Conservation (phyloP, 2,329 filamentous ascomycete species). For the Acrocalymma vagum region DNA sequence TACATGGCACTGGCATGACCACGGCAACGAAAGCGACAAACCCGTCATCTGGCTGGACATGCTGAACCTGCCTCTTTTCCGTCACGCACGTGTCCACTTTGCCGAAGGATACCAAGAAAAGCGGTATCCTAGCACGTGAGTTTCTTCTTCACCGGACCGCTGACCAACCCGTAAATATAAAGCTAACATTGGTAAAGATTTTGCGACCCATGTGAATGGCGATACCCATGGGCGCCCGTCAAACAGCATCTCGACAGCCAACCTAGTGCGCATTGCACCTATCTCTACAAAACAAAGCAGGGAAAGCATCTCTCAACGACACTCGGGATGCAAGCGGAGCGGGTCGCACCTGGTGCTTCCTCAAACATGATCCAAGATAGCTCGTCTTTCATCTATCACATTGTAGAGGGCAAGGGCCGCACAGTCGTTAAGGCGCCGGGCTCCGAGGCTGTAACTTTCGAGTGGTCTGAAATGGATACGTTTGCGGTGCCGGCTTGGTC, state of each 20-base stretch:
- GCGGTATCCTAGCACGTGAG: conserved; percentile 57
- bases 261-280: conserved; percentile 32
- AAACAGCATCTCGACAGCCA: conserved; percentile 48
- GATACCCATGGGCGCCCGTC: conserved; percentile 51
- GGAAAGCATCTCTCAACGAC: conserved; percentile 53
- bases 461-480: conserved; percentile 60
- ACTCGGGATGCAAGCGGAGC: conserved; percentile 57
- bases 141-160: neutral
- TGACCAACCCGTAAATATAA: neutral
- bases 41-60: conserved; percentile 66
- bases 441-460: conserved; percentile 34
- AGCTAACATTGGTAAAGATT: conserved; percentile 54
- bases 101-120: conserved; percentile 57
- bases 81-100: conserved; percentile 60
- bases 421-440: conserved; percentile 41
- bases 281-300: conserved; percentile 45
- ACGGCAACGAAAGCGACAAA: conserved; percentile 62
- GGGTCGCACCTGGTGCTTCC: conserved; percentile 45
- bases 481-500: conserved; percentile 64
- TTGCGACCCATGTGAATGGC: conserved; percentile 34
- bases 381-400: conserved; percentile 61
- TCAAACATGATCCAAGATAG: conserved; percentile 57
- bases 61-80: conserved; percentile 61
- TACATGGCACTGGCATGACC: conserved; percentile 67
- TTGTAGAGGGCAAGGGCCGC: conserved; percentile 56